Percentiles rank a stretch among this genome's conserved stretches.
These are phyloP conservation scores for Oryza nivara DNA, from an alignment of 176 grass and related monocot genomes.

Conservation along the genomic window DNA sequence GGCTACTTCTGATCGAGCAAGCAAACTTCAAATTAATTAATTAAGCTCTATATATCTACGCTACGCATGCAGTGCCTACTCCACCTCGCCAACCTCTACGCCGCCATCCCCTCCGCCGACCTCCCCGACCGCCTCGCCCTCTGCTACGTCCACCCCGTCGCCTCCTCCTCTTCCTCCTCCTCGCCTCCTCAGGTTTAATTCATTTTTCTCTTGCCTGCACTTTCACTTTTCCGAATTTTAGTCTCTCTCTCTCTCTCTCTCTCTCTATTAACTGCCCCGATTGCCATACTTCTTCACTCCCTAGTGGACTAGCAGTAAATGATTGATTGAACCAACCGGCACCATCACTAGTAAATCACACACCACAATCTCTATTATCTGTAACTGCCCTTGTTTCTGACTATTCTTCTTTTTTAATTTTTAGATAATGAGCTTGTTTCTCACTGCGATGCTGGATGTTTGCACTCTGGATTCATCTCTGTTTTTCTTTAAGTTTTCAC, in stretches of 20 bases:
- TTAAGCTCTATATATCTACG: not conserved
- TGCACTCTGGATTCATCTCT: not conserved
- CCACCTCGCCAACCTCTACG: conserved; percentile 88
- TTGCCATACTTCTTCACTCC: too few species aligned
- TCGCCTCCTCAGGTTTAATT: conserved; percentile 57
- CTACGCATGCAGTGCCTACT: conserved; percentile 62
- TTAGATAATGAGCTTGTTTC: not conserved
- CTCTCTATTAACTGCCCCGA: not conserved
- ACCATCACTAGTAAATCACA: too few species aligned
- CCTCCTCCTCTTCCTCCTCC: conserved; percentile 33
- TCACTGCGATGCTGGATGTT: not conserved
- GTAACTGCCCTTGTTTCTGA: not conserved
- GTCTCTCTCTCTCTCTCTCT: not conserved
- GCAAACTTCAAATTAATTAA: too few species aligned
- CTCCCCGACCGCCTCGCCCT: conserved; percentile 77
- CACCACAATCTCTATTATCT: too few species aligned
- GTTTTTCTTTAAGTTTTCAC: not conserved
- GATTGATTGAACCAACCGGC: too few species aligned
- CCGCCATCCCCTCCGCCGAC: conserved; percentile 37
- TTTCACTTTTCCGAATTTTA: not conserved
- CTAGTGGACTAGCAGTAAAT: too few species aligned
- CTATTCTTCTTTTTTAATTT: not conserved
- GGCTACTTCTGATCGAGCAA: too few species aligned
- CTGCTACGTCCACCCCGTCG: conserved; percentile 60
- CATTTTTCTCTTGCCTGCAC: not conserved